A percentile compares a stretch with the other conserved stretches of the same genome.
These are phyloP conservation scores for Silybum marianum DNA, from an alignment of 129 eudicot species.

Conservation along the genomic window DNA sequence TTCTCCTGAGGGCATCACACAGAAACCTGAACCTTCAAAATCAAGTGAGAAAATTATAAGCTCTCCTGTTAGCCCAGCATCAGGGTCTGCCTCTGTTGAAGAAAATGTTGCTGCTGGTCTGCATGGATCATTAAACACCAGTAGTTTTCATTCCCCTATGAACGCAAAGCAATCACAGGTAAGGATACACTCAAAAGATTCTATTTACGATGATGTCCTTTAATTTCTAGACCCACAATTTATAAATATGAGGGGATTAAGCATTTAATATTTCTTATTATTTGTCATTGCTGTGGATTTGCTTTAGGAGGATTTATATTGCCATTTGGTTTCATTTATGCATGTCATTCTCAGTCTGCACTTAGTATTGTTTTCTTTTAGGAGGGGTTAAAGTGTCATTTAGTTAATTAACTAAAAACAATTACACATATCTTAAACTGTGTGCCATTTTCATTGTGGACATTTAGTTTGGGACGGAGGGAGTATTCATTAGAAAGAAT, in stretches of 20 bases:
- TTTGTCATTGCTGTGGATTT: not conserved
- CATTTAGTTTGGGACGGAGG: no score
- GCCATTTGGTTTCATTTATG: not conserved
- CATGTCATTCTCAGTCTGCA: not conserved
- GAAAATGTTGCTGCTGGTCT: conserved; percentile 40
- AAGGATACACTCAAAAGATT: conserved; percentile 9
- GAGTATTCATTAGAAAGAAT: not conserved
- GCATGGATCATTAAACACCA: conserved; percentile 43
- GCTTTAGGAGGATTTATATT: not conserved
- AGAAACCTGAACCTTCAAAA: conserved; percentile 56
- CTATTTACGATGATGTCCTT: not conserved
- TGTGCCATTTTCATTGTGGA: no score
- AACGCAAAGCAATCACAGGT: conserved; percentile 56
- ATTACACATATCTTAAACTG: no score
- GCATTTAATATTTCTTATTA: not conserved
- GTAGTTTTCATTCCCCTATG: conserved; percentile 43
- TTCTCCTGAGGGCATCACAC: conserved; percentile 40
- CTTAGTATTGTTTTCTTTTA: not conserved
- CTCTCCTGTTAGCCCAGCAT: conserved; percentile 53
- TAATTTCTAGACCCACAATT: not conserved
- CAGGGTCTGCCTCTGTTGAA: conserved; percentile 47
- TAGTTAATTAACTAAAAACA: no score
- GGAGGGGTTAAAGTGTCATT: no score
- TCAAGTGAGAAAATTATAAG: conserved; percentile 54
- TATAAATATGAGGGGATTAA: not conserved